phyloP scores from a whole-genome alignment of 2,329 filamentous ascomycete genomes.

The Penicillium sp. region DNA sequence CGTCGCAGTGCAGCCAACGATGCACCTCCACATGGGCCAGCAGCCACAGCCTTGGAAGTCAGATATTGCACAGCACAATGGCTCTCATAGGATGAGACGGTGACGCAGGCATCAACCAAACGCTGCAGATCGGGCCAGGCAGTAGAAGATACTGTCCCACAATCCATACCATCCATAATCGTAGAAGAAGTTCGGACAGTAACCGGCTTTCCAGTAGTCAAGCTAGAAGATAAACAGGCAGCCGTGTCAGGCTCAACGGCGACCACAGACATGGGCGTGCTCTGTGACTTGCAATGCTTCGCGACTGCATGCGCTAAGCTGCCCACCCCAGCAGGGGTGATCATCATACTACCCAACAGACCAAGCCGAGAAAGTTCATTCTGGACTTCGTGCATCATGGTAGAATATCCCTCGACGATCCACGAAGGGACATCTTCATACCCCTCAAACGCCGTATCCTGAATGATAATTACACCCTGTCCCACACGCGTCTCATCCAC shows the following conservation, averaged over 20 bases:
- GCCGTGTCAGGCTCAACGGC: conserved; percentile 63
- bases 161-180: conserved; percentile 68
- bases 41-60: conserved; percentile 38
- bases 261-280: conserved; percentile 41
- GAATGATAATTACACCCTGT: conserved; percentile 49
- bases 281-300: conserved; percentile 51
- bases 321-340: conserved; percentile 64
- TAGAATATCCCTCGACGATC: conserved; percentile 70
- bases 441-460: conserved; percentile 60
- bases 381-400: conserved; percentile 62
- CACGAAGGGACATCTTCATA: conserved; percentile 61
- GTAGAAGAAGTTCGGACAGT: conserved; percentile 51
- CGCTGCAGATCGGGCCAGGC: conserved; percentile 55
- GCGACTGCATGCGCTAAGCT: conserved; percentile 63
- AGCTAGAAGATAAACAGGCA: conserved; percentile 44
- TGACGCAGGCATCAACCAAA: conserved; percentile 53
- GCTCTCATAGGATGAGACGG: conserved; percentile 54
- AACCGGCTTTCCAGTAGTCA: conserved; percentile 42
- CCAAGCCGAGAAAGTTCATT: conserved; percentile 45
- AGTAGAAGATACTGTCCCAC: conserved; percentile 57
- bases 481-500: conserved; percentile 31
- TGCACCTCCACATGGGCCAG: conserved; percentile 58
- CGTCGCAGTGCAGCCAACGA: conserved; percentile 48
- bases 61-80: conserved; percentile 53
- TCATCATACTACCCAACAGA: conserved; percentile 41